Conservation (phyloP, 768 basidiomycete genomes). For the Hirschioporus abietinus region DNA sequence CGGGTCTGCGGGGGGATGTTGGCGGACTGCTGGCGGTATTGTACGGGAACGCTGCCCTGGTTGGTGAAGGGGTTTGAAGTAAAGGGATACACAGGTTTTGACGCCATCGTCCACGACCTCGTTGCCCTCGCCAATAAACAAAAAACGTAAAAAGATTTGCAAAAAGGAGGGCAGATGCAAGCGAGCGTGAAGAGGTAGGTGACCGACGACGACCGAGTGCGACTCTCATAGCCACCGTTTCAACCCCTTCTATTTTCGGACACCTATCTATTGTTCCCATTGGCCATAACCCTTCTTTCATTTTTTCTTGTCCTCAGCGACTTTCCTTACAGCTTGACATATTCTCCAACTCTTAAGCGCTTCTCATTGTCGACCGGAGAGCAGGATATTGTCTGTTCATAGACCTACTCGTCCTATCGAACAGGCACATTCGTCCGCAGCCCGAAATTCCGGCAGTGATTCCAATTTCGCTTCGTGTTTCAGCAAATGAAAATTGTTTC, state of each 20-base stretch:
- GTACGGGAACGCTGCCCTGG: conserved; percentile 6
- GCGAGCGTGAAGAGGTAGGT: not conserved
- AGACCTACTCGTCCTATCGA: not conserved
- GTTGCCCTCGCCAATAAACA: not conserved
- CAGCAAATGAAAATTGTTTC: not conserved
- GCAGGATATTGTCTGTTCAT: not conserved
- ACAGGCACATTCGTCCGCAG: not conserved
- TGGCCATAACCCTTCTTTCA: not conserved
- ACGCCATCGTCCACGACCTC: not conserved
- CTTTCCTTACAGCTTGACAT: not conserved
- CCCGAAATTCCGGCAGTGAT: not conserved
- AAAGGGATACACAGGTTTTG: conserved; percentile 2
- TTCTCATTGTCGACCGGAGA: not conserved
- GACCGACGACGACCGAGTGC: not conserved
- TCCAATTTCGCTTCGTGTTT: not conserved
- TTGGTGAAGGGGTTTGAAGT: conserved; percentile 7
- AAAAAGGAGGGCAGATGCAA: not conserved
- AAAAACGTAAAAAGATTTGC: conserved; percentile 1
- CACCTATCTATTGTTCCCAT: not conserved
- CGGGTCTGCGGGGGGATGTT: not conserved
- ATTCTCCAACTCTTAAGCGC: too few relatives aligned
- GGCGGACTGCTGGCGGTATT: conserved; percentile 1
- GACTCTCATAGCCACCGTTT: not conserved
- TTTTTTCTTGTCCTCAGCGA: not conserved
- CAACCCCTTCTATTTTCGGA: not conserved